Evolutionary conservation across 345 rosid species (phyloP).

Genomic region (Citrus unshiu): DNA sequence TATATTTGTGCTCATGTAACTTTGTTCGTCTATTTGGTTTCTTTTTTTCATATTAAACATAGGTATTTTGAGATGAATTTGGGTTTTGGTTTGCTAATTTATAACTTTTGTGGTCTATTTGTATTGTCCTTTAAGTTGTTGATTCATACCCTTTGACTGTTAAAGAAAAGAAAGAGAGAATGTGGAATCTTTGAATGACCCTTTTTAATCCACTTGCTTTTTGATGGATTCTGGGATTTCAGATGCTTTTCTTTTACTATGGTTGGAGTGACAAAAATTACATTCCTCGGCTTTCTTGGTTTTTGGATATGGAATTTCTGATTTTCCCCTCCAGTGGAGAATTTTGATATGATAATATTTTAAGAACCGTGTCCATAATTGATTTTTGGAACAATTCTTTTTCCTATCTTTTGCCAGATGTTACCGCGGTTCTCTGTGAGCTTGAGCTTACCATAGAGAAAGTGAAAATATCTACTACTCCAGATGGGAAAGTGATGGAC

Average conservation of each 20-base stretch:
- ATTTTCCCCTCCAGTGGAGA: constrained; percentile 6
- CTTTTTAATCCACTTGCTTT: not conserved
- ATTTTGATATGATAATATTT: constrained; percentile 5
- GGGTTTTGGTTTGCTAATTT: not conserved
- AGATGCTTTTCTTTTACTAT: not conserved
- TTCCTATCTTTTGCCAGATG: constrained; percentile 46
- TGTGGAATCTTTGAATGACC: not conserved
- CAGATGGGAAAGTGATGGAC: constrained; percentile 92
- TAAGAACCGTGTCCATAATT: constrained; percentile 1
- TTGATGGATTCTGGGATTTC: not conserved
- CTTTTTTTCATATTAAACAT: not conserved
- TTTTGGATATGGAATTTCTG: not conserved
- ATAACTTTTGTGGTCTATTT: not conserved
- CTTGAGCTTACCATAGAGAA: constrained; percentile 85
- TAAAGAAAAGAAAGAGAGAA: not conserved
- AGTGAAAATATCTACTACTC: constrained; percentile 95
- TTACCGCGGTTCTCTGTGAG: constrained; percentile 72
- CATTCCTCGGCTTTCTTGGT: not conserved
- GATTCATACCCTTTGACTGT: not conserved
- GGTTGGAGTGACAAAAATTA: not conserved
- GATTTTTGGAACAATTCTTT: constrained; percentile 10
- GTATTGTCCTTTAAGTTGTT: not conserved
- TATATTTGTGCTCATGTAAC: not conserved
- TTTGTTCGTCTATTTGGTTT: no score
- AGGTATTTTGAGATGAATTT: not conserved